Evolutionary conservation across 352 stramenopile species (phyloP).

Genomic region (Thalassiosira mediterranea): DNA sequence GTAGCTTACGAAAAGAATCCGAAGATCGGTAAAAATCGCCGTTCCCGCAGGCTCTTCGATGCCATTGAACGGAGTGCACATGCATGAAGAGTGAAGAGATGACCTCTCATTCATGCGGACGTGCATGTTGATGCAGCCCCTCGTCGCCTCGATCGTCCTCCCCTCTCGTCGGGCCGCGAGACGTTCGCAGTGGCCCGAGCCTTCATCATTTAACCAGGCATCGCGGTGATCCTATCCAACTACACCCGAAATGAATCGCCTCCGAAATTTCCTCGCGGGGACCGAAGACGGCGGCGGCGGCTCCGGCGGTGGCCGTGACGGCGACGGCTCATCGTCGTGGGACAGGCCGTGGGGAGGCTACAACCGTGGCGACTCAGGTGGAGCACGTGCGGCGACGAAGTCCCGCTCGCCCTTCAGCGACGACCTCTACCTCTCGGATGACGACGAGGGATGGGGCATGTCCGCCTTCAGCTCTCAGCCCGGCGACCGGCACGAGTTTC

Average conservation of each 20-base stretch:
- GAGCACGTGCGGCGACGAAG: background rate
- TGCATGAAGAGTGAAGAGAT: too few species aligned
- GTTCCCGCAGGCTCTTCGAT: too few species aligned
- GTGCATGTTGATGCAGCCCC: too few species aligned
- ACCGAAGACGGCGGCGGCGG: background rate
- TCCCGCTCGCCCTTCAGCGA: background rate
- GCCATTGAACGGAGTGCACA: too few species aligned
- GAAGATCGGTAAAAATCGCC: too few species aligned
- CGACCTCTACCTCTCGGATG: constrained; percentile 30
- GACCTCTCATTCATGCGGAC: too few species aligned
- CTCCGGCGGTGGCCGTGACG: background rate
- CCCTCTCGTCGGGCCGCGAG: too few species aligned
- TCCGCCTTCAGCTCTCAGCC: background rate
- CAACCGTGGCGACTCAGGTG: constrained; percentile 4
- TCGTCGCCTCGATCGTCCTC: too few species aligned
- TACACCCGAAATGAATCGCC: constrained; percentile 23
- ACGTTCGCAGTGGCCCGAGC: too few species aligned
- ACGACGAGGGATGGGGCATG: constrained; percentile 30
- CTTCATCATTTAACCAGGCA: too few species aligned
- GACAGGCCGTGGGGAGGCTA: background rate
- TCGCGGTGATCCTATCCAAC: too few species aligned
- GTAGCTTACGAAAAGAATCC: too few species aligned
- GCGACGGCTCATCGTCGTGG: background rate
- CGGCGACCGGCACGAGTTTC: background rate
- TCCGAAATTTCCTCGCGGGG: constrained; percentile 11